phyloP scores from a whole-genome alignment of 305 asterid species.

The Fraxinus floribunda region DNA sequence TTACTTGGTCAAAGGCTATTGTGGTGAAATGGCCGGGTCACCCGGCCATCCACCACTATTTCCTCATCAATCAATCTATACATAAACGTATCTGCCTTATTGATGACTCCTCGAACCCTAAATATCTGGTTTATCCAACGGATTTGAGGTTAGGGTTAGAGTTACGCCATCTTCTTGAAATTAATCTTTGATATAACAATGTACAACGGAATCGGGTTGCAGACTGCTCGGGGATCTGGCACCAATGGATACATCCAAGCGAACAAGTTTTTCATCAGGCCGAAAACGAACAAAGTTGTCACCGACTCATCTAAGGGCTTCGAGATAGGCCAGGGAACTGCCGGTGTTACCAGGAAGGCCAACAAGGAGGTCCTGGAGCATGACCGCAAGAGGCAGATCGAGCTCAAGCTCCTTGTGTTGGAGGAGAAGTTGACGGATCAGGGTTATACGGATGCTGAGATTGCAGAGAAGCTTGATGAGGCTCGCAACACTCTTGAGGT shows the following conservation, averaged over 20 bases:
- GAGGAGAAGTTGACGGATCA: conserved; percentile 74
- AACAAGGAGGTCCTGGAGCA: conserved; percentile 84
- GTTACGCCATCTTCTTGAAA: neutral
- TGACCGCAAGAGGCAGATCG: conserved; percentile 84
- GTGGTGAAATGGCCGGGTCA: no score
- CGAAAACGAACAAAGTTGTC: conserved; percentile 50
- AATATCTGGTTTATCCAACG: neutral
- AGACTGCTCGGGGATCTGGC: conserved; percentile 90
- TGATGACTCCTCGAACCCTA: neutral
- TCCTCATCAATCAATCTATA: neutral
- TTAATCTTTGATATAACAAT: conserved; percentile 24
- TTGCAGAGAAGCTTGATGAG: conserved; percentile 68
- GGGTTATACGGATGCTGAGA: conserved; percentile 76
- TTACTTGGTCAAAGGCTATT: no score
- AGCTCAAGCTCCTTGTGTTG: conserved; percentile 67
- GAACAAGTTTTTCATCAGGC: conserved; percentile 64
- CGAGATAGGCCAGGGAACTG: conserved; percentile 66
- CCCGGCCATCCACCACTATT: no score
- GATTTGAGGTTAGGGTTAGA: neutral
- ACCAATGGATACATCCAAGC: conserved; percentile 82
- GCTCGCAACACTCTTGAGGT: conserved; percentile 60
- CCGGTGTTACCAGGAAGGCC: conserved; percentile 59
- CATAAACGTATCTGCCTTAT: neutral
- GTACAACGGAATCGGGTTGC: conserved; percentile 93
- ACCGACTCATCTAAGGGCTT: conserved; percentile 58